Percentiles rank a stretch among this genome's conserved stretches.
phyloP scores from a whole-genome alignment of 2,329 filamentous ascomycete species.

The Cytospora leucostoma region DNA sequence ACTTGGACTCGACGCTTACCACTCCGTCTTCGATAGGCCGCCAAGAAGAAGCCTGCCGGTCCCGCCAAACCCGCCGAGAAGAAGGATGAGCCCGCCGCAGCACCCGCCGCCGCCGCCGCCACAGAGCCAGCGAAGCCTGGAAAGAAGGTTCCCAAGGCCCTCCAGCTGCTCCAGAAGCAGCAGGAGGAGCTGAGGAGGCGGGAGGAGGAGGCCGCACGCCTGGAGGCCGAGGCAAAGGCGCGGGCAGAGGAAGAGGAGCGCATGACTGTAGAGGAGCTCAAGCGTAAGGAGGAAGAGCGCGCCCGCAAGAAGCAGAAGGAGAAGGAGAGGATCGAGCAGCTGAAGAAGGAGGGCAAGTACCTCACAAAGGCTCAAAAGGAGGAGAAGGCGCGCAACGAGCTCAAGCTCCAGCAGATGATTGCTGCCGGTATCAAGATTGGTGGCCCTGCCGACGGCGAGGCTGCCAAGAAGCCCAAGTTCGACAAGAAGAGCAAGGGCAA shows the following conservation, averaged over 20 bases:
- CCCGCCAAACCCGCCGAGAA: conserved; percentile 53
- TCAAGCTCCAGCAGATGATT: conserved; percentile 83
- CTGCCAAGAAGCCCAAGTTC: conserved; percentile 66
- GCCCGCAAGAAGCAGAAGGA: conserved; percentile 82
- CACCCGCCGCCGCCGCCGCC: conserved; percentile 34
- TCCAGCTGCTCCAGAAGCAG: conserved; percentile 75
- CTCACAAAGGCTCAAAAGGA: conserved; percentile 84
- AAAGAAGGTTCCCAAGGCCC: conserved; percentile 82
- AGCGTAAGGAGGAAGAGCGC: conserved; percentile 71
- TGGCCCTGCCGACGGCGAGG: conserved; percentile 53
- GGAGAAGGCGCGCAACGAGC: conserved; percentile 75
- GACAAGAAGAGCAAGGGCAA: conserved; percentile 68
- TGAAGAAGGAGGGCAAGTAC: conserved; percentile 86
- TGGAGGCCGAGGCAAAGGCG: conserved; percentile 61
- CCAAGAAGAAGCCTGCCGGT: conserved; percentile 71
- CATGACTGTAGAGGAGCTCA: conserved; percentile 65
- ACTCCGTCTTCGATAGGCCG: conserved; percentile 56
- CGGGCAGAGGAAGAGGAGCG: conserved; percentile 65
- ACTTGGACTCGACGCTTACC: conserved; percentile 10
- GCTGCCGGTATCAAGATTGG: conserved; percentile 75
- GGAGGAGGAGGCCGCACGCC: conserved; percentile 63
- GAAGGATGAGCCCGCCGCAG: conserved; percentile 44
- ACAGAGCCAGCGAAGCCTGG: conserved; percentile 47
- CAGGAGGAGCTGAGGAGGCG: conserved; percentile 72
- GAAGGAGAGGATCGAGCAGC: conserved; percentile 81